Conservation (phyloP, 148 eudicot species). For the Agrostemma githago region DNA sequence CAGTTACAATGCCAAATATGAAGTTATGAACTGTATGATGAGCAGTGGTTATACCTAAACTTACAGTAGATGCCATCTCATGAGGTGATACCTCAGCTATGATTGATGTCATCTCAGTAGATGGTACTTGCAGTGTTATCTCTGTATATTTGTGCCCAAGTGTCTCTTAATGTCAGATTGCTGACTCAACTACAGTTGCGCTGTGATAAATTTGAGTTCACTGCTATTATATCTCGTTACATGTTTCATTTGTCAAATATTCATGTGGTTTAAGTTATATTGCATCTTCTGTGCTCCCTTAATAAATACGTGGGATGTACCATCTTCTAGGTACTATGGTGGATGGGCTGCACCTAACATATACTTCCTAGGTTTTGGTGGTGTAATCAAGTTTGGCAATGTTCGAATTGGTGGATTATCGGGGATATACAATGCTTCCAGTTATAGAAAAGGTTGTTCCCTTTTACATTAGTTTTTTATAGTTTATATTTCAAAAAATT, state of each 20-base stretch:
- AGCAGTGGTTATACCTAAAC: too few relatives aligned
- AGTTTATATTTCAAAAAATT: background rate
- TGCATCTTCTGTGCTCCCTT: slow-evolving; percentile 1
- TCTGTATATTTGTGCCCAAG: background rate
- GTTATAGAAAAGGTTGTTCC: slow-evolving; percentile 71
- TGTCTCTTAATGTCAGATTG: background rate
- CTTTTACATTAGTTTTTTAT: slow-evolving; percentile 3
- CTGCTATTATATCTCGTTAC: background rate
- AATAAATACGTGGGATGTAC: slow-evolving; percentile 9
- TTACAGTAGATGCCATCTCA: too few relatives aligned
- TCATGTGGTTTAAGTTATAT: slow-evolving; percentile 1
- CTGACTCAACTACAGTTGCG: background rate
- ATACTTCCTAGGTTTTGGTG: slow-evolving; percentile 93
- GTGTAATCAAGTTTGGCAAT: slow-evolving; percentile 89
- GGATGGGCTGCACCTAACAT: slow-evolving; percentile 98
- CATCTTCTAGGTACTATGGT: slow-evolving; percentile 77
- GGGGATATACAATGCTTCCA: slow-evolving; percentile 74
- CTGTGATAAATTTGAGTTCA: background rate
- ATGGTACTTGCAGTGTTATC: background rate
- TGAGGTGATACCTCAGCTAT: background rate
- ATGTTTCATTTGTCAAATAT: background rate
- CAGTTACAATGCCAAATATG: background rate
- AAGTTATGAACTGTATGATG: background rate
- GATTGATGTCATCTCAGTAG: background rate
- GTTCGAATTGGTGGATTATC: slow-evolving; percentile 95